These are phyloP conservation scores for Neurospora crassa DNA, from an alignment of 2,329 filamentous ascomycete species.

Conservation along the genomic window DNA sequence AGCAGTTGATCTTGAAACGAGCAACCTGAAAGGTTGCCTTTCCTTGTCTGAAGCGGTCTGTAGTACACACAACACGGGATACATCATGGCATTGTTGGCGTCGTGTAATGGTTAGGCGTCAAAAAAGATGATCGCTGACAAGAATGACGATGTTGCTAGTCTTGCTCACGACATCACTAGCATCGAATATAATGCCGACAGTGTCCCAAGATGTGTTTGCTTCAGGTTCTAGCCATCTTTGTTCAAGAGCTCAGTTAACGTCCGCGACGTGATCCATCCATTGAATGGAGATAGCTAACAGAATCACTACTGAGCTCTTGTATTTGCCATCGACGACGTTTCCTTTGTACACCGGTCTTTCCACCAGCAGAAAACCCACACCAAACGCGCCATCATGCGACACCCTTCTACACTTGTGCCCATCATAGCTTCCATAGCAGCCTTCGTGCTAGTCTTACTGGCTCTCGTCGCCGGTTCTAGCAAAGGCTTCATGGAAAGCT, in stretches of 20 bases:
- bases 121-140: not conserved
- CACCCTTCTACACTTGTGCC: not conserved
- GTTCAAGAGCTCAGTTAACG: not conserved
- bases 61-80: not conserved
- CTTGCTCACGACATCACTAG: not conserved
- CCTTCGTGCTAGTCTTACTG: slow-evolving; percentile 14
- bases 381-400: not conserved
- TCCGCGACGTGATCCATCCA: not conserved
- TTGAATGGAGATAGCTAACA: rapidly evolving
- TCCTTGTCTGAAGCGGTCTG: not conserved
- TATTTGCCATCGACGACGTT: not conserved
- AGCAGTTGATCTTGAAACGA: not conserved
- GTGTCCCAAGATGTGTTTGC: not conserved
- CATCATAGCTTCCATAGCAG: slow-evolving; percentile 1
- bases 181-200: not conserved
- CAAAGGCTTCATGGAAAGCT: slow-evolving; percentile 10
- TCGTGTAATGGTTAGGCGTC: not conserved
- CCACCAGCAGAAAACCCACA: not conserved
- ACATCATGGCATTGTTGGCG: not conserved
- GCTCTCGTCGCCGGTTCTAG: slow-evolving; percentile 13
- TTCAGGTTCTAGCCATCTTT: not conserved
- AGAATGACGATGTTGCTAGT: not conserved
- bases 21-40: not conserved
- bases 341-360: not conserved
- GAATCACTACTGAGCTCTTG: not conserved